Conservation (phyloP, 2,329 filamentous ascomycete genomes). For the Fusarium redolens region DNA sequence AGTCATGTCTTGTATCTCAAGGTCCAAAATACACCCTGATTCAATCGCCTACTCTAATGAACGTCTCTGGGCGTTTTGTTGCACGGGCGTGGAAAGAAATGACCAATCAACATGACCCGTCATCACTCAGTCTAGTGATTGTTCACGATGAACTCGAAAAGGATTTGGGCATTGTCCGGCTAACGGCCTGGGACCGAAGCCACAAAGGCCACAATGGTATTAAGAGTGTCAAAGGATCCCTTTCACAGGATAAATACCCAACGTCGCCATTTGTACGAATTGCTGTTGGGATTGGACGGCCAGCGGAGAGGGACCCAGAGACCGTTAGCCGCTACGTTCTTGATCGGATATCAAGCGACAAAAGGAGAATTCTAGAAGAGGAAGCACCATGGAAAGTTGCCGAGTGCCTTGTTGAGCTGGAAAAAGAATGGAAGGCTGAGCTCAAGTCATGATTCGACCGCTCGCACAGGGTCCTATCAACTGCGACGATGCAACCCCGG, state of each 20-base stretch:
- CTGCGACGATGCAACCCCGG: not conserved
- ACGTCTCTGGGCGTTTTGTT: constrained; percentile 80
- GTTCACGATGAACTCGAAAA: constrained; percentile 91
- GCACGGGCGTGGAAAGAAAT: constrained; percentile 72
- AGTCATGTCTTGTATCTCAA: constrained; percentile 61
- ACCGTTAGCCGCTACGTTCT: constrained; percentile 84
- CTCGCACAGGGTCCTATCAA: not conserved
- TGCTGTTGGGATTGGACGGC: constrained; percentile 89
- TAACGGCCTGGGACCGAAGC: constrained; percentile 72
- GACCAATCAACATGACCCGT: constrained; percentile 52
- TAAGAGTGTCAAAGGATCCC: constrained; percentile 69
- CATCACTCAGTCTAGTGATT: constrained; percentile 70
- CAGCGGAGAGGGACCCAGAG: constrained; percentile 71
- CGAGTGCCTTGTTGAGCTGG: constrained; percentile 60
- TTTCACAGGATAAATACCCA: constrained; percentile 58
- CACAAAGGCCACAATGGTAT: constrained; percentile 80
- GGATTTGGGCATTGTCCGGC: constrained; percentile 72
- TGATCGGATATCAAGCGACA: constrained; percentile 67
- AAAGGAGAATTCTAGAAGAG: constrained; percentile 63
- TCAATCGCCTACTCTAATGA: constrained; percentile 85
- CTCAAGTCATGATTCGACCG: constrained; percentile 25
- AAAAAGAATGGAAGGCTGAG: constrained; percentile 52
- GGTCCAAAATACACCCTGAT: constrained; percentile 72
- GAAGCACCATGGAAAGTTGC: constrained; percentile 65
- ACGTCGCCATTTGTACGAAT: constrained; percentile 67